Conservation (phyloP, 371 early-diverging fungal genomes). For the Apophysomyces ossiformis region DNA sequence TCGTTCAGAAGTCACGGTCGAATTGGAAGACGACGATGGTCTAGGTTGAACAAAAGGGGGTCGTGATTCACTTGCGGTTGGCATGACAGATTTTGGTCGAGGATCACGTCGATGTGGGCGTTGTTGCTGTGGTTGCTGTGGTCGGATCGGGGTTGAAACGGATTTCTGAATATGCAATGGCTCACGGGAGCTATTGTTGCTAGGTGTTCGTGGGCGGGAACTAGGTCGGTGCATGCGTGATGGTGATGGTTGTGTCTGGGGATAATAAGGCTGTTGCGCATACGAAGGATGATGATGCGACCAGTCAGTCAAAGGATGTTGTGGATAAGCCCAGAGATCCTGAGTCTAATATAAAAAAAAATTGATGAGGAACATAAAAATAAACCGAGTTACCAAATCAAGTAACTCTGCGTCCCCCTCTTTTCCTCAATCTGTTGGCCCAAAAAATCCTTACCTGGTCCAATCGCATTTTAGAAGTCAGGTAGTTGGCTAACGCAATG, state of each 20-base stretch:
- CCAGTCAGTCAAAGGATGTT: conserved; percentile 16
- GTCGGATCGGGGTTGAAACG: conserved; percentile 30
- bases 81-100: conserved; percentile 15
- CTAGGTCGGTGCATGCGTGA: conserved; percentile 17
- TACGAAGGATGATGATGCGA: conserved; percentile 12
- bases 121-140: conserved; percentile 13
- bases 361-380: conserved; percentile 17
- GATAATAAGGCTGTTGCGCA: conserved; percentile 24
- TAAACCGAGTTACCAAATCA: conserved; percentile 14
- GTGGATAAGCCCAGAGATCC: conserved; percentile 28
- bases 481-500: conserved; percentile 27
- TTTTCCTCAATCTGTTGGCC: conserved; percentile 13
- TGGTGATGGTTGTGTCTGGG: conserved; percentile 19
- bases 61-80: neutral
- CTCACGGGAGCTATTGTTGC: conserved; percentile 22
- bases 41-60: conserved; percentile 21
- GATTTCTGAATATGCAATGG: conserved; percentile 36
- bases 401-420: conserved; percentile 6
- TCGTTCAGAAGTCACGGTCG: conserved; percentile 22
- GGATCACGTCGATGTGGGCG: conserved; percentile 16
- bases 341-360: conserved; percentile 21
- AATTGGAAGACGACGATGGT: conserved; percentile 16
- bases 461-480: conserved; percentile 28
- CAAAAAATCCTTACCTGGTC: conserved; percentile 30
- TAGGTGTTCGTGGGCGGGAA: conserved; percentile 26